Evolutionary conservation across 225 moss, liverwort and hornwort species (phyloP).

Genomic region (Pleurozium schreberi): DNA sequence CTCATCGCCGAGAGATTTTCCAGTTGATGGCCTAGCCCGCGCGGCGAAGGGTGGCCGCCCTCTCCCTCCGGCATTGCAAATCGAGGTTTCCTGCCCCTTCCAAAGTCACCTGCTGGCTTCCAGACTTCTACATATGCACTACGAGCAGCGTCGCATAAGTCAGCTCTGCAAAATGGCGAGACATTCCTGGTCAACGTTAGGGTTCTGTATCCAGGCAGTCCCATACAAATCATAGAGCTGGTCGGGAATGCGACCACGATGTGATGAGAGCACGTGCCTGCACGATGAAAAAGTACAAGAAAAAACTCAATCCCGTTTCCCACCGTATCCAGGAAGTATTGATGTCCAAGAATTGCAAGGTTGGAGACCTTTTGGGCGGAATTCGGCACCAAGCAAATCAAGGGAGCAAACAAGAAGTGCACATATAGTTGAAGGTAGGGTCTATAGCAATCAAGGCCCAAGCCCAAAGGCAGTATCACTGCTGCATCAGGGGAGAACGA

Average conservation of each 20-base stretch:
- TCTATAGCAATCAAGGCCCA: not conserved
- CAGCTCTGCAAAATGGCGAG: not conserved
- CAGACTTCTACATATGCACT: not conserved
- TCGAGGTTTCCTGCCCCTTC: not conserved
- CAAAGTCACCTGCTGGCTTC: not conserved
- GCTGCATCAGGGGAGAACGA: not conserved
- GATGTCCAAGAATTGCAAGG: not conserved
- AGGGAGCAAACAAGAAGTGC: not conserved
- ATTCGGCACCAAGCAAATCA: not conserved
- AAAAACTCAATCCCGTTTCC: not conserved
- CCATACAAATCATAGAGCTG: not conserved
- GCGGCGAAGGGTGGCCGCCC: not conserved
- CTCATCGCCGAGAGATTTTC: not conserved
- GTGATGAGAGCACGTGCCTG: not conserved
- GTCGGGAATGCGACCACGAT: not conserved
- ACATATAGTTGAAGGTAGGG: not conserved
- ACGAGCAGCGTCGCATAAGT: not conserved
- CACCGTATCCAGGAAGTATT: not conserved
- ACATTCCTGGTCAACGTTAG: not conserved
- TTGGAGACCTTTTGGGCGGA: not conserved
- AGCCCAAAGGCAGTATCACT: not conserved
- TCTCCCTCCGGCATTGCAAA: constrained; percentile 5
- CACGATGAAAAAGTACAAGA: not conserved
- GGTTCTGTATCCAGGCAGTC: not conserved
- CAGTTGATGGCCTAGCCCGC: not conserved